A percentile compares a stretch with the other conserved stretches of the same genome.
phyloP scores from a whole-genome alignment of 2,329 filamentous ascomycete species.

The Dothistroma pini region DNA sequence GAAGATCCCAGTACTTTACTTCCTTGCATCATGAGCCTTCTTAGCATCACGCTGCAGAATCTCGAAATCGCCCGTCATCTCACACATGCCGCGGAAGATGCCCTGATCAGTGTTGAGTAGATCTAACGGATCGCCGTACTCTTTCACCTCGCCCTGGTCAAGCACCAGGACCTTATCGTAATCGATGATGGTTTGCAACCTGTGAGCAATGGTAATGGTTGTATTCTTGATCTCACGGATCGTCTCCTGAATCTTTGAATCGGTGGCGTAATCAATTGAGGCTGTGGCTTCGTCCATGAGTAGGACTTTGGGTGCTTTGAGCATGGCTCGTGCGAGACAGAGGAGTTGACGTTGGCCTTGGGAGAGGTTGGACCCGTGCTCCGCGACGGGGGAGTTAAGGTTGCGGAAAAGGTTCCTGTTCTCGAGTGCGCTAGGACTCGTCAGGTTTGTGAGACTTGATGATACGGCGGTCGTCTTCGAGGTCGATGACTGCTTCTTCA shows the following conservation, averaged over 20 bases:
- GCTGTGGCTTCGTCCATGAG: constrained; percentile 99
- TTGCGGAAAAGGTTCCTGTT: constrained; percentile 97
- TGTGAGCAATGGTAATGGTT: constrained; percentile 93
- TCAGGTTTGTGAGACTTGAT: constrained; percentile 32
- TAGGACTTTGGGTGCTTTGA: constrained; percentile 88
- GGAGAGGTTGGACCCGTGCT: constrained; percentile 90
- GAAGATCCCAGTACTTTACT: constrained; percentile 34
- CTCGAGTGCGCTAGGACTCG: constrained; percentile 50
- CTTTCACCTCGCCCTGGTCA: constrained; percentile 80
- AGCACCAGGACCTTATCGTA: constrained; percentile 97
- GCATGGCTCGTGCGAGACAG: constrained; percentile 85
- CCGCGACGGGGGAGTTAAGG: constrained; percentile 75
- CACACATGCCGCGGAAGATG: constrained; percentile 64
- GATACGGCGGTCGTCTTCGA: constrained; percentile 35
- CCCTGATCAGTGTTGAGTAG: constrained; percentile 69
- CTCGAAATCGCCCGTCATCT: constrained; percentile 63
- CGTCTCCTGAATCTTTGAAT: constrained; percentile 93
- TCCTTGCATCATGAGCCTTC: constrained; percentile 44
- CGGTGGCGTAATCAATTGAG: constrained; percentile 94
- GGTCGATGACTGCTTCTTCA: constrained; percentile 27
- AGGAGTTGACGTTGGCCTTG: constrained; percentile 94
- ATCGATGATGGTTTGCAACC: constrained; percentile 93
- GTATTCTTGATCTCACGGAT: constrained; percentile 89
- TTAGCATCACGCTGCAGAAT: constrained; percentile 54
- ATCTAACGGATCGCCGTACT: constrained; percentile 87